These are phyloP conservation scores for Linderniella brevidens DNA, from an alignment of 257 asterid genomes.

Conservation along the genomic window DNA sequence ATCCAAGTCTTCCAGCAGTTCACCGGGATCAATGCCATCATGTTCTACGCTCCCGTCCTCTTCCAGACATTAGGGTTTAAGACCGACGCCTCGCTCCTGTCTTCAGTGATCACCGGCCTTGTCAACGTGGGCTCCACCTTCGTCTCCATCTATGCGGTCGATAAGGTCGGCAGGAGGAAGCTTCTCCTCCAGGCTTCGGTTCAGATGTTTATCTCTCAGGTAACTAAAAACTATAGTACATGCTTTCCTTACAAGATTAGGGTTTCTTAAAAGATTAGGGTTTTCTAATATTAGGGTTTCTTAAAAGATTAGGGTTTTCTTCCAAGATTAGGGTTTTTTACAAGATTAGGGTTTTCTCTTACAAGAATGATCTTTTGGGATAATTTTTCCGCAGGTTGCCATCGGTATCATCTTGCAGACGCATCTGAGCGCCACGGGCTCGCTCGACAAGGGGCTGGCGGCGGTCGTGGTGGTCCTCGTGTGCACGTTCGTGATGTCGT, in stretches of 20 bases:
- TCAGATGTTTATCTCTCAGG: slow-evolving; percentile 55
- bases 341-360: too few relatives aligned
- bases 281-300: too few relatives aligned
- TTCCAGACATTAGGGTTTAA: slow-evolving; percentile 71
- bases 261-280: too few relatives aligned
- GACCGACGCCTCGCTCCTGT: slow-evolving; percentile 48
- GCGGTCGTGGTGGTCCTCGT: slow-evolving; percentile 58
- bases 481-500: slow-evolving; percentile 57
- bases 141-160: slow-evolving; percentile 69
- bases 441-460: slow-evolving; percentile 40
- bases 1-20: slow-evolving; percentile 85
- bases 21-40: slow-evolving; percentile 82
- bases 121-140: slow-evolving; percentile 63
- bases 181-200: slow-evolving; percentile 75
- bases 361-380: too few relatives aligned
- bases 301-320: too few relatives aligned
- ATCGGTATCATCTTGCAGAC: slow-evolving; percentile 47
- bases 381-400: slow-evolving; percentile 16
- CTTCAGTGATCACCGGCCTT: slow-evolving; percentile 71
- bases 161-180: slow-evolving; percentile 47
- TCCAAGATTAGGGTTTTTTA: too few relatives aligned
- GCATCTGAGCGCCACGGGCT: slow-evolving; percentile 37
- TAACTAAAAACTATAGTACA: too few relatives aligned
- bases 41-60: slow-evolving; percentile 84
- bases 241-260: too few relatives aligned